A percentile compares a stretch with the other conserved stretches of the same genome.
Conservation (phyloP, 1,284 basidiomycete genomes). For the Pterula multifida region DNA sequence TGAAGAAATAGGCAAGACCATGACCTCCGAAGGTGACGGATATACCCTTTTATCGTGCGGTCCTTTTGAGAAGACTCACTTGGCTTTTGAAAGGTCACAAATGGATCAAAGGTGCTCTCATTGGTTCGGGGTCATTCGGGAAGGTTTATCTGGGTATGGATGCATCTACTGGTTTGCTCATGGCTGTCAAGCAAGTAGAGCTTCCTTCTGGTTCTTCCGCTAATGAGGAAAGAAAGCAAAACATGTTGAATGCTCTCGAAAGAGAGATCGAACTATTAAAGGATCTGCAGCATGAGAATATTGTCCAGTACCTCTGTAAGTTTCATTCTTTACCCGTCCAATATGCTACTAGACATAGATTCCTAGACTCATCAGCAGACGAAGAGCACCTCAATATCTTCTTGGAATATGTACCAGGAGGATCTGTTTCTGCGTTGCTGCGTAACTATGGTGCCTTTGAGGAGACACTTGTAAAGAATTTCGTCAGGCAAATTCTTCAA, state of each 20-base stretch:
- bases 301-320: conserved; percentile 94
- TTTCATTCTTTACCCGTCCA: conserved; percentile 8
- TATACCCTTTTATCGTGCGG: neutral
- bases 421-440: conserved; percentile 87
- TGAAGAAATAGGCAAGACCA: conserved; percentile 17
- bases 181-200: conserved; percentile 99
- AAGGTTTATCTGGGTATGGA: conserved; percentile 98
- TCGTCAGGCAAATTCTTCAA: conserved; percentile 87
- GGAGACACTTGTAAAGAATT: conserved; percentile 88
- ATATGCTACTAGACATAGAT: conserved; percentile 9
- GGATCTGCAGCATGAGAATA: conserved; percentile 92
- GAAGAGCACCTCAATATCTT: conserved; percentile 93
- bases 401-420: conserved; percentile 96
- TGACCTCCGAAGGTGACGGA: neutral
- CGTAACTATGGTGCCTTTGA: conserved; percentile 96
- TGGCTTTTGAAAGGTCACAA: conserved; percentile 54
- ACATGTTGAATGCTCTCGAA: conserved; percentile 92
- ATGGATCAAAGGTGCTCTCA: conserved; percentile 98
- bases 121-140: conserved; percentile 94
- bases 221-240: conserved; percentile 89
- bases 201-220: conserved; percentile 78
- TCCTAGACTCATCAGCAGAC: conserved; percentile 77
- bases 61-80: conserved; percentile 6
- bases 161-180: conserved; percentile 82
- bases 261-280: conserved; percentile 94